Evolutionary conservation across 257 asterid species (phyloP).

Genomic region (Primulina eburnea): DNA sequence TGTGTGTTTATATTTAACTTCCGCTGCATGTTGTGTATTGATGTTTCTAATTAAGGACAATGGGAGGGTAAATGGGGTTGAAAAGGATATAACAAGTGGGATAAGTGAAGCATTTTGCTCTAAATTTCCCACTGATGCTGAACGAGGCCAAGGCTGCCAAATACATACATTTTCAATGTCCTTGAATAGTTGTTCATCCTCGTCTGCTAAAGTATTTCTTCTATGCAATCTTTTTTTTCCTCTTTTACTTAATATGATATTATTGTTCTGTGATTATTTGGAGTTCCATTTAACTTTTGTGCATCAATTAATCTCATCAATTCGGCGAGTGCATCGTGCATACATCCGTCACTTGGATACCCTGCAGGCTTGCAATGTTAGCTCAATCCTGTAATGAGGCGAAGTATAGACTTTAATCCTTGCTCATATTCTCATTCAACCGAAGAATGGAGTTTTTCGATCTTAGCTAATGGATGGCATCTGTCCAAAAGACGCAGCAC

Average conservation of each 20-base stretch:
- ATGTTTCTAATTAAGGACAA: no score
- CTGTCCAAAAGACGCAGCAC: no score
- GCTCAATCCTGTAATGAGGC: conserved; percentile 1
- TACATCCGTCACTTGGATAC: background rate
- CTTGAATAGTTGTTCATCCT: conserved; percentile 54
- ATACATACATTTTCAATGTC: conserved; percentile 55
- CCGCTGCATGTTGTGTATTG: no score
- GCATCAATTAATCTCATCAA: no score
- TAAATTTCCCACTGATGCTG: conserved; percentile 47
- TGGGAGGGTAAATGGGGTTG: conserved; percentile 56
- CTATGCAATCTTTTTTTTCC: conserved; percentile 1
- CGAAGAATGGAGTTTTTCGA: conserved; percentile 5
- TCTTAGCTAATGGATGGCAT: no score
- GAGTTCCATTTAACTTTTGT: no score
- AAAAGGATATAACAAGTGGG: conserved; percentile 56
- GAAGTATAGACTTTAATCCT: background rate
- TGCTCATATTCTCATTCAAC: background rate
- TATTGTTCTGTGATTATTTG: background rate
- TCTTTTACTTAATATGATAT: conserved; percentile 3
- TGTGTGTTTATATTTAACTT: no score
- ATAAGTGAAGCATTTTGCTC: conserved; percentile 79
- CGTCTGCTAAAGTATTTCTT: conserved; percentile 54
- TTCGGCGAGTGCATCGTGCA: background rate
- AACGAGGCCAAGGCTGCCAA: conserved; percentile 47
- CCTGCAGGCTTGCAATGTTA: conserved; percentile 14